A percentile compares a stretch with the other conserved stretches of the same genome.
Evolutionary conservation across 2,329 filamentous ascomycete species (phyloP).

Genomic region (Didymella lethalis): DNA sequence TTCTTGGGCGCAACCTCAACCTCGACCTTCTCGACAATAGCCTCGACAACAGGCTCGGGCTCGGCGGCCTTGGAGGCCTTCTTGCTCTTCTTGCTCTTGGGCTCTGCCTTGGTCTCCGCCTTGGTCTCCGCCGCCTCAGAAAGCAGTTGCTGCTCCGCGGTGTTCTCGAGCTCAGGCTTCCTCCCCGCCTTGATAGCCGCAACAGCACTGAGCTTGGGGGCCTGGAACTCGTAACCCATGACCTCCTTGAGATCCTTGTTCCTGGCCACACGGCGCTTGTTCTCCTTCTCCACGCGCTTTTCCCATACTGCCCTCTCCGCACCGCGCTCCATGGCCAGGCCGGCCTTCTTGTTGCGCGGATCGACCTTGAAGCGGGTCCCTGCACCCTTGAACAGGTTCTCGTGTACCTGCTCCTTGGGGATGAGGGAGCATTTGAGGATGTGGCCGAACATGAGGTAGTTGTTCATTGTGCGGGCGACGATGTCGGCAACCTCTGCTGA

Average conservation of each 20-base stretch:
- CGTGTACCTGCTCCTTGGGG: constrained; percentile 77
- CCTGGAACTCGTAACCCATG: constrained; percentile 83
- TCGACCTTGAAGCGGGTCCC: constrained; percentile 89
- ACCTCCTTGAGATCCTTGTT: constrained; percentile 78
- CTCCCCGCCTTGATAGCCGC: constrained; percentile 46
- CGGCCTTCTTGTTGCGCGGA: constrained; percentile 87
- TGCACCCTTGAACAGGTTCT: constrained; percentile 86
- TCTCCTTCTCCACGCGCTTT: constrained; percentile 75
- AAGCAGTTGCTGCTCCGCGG: constrained; percentile 39
- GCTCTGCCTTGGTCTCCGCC: constrained; percentile 33
- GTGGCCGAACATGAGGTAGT: constrained; percentile 94
- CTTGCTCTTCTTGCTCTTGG: constrained; percentile 48
- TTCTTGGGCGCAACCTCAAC: constrained; percentile 20
- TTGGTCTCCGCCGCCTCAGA: constrained; percentile 22
- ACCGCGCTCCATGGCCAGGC: constrained; percentile 75
- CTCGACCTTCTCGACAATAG: constrained; percentile 16
- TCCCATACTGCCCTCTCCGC: constrained; percentile 80
- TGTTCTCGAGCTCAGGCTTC: constrained; percentile 33
- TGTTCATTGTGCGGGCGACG: constrained; percentile 95
- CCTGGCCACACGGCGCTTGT: constrained; percentile 72
- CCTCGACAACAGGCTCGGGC: constrained; percentile 34
- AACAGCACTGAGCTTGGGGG: constrained; percentile 73
- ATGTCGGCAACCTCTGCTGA: constrained; percentile 83
- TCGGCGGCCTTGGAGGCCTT: constrained; percentile 36
- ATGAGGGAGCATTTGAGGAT: constrained; percentile 88